Percentiles rank a stretch among this genome's conserved stretches.
phyloP scores from a whole-genome alignment of 768 basidiomycete species.

The Trametes sanguinea region DNA sequence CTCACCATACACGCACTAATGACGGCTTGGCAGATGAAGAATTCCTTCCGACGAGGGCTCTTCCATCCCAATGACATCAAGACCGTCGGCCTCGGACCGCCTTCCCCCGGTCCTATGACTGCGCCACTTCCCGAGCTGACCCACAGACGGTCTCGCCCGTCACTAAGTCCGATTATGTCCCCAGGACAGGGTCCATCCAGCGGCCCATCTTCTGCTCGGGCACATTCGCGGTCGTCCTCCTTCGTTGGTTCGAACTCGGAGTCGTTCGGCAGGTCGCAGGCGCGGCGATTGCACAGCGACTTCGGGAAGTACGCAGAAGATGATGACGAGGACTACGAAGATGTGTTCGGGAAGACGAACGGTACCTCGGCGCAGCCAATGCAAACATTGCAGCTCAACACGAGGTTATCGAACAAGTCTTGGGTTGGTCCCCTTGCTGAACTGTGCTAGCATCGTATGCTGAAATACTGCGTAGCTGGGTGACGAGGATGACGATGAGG shows the following conservation, averaged over 20 bases:
- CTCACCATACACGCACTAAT: background rate
- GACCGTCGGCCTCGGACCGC: constrained; percentile 57
- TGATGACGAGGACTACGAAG: constrained; percentile 92
- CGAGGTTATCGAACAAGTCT: constrained; percentile 83
- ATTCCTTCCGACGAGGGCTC: constrained; percentile 68
- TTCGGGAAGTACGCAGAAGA: constrained; percentile 87
- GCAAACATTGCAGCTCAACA: constrained; percentile 82
- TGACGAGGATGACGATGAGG: constrained; percentile 88
- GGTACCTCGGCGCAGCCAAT: constrained; percentile 64
- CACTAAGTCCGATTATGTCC: constrained; percentile 47
- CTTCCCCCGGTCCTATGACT: constrained; percentile 60
- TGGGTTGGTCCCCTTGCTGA: constrained; percentile 54
- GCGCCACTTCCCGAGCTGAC: constrained; percentile 64
- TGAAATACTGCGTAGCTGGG: constrained; percentile 50
- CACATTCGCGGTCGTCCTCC: constrained; percentile 58
- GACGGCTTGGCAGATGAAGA: constrained; percentile 54
- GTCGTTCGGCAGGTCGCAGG: constrained; percentile 71
- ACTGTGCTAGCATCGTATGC: no score
- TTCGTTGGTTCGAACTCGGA: constrained; percentile 40
- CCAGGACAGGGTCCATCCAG: constrained; percentile 20
- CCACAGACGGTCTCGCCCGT: constrained; percentile 55
- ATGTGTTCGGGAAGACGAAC: constrained; percentile 84
- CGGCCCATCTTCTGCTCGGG: constrained; percentile 32
- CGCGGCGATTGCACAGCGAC: constrained; percentile 57
- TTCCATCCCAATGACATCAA: constrained; percentile 92